A percentile compares a stretch with the other conserved stretches of the same genome.
Evolutionary conservation across 495 filamentous ascomycete genomes (phyloP).

Genomic region (Beverwykella pulmonaria): DNA sequence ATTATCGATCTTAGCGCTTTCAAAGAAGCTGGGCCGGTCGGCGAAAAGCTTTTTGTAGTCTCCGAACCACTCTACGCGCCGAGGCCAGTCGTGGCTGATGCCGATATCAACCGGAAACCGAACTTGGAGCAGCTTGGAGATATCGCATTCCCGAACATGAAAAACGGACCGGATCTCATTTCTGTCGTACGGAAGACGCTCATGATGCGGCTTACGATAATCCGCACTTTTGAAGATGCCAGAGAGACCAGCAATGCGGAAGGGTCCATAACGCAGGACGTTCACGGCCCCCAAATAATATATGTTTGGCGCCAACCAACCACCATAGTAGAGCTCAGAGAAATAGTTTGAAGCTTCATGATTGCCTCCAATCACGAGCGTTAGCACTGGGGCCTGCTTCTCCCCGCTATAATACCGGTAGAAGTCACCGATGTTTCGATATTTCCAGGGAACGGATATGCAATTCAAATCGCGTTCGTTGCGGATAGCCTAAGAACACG

Average conservation of each 20-base stretch:
- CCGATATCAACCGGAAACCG: constrained; percentile 84
- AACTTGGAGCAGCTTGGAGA: constrained; percentile 82
- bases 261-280: constrained; percentile 73
- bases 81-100: constrained; percentile 92
- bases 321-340: constrained; percentile 89
- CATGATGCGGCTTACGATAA: constrained; percentile 75
- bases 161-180: constrained; percentile 76
- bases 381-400: constrained; percentile 76
- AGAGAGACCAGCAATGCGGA: constrained; percentile 83
- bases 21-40: constrained; percentile 68
- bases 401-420: constrained; percentile 83
- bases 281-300: constrained; percentile 93
- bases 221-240: constrained; percentile 89
- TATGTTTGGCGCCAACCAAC: constrained; percentile 94
- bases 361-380: constrained; percentile 89
- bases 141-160: constrained; percentile 83
- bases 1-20: constrained; percentile 68
- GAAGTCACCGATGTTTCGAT: constrained; percentile 82
- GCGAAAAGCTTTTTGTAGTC: constrained; percentile 63
- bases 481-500: constrained; percentile 65
- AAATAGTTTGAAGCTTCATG: constrained; percentile 86
- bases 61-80: constrained; percentile 72
- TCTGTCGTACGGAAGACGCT: constrained; percentile 76
- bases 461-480: constrained; percentile 82
- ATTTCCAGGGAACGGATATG: constrained; percentile 84